Conservation (phyloP, 2,329 filamentous ascomycete species). For the Grosmannia serpens region DNA sequence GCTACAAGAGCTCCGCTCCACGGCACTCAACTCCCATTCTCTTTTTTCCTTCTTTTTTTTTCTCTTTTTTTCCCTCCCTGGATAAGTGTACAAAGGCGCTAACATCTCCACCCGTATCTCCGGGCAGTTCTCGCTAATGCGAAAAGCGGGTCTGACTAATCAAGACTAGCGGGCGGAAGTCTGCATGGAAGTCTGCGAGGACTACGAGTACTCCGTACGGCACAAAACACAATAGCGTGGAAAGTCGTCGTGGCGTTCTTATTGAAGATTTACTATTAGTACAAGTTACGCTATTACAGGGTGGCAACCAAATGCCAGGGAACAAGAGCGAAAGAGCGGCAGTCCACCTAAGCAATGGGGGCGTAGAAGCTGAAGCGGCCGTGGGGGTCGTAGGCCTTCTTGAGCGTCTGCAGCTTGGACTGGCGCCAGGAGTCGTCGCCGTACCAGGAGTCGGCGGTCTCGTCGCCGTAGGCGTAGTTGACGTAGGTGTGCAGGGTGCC, state of each 20-base stretch:
- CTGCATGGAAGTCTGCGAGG: too few relatives aligned
- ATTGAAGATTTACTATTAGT: too few relatives aligned
- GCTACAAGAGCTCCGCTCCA: too few relatives aligned
- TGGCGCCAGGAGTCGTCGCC: slow-evolving; percentile 37
- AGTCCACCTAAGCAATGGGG: slow-evolving; percentile 18
- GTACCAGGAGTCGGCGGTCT: slow-evolving; percentile 30
- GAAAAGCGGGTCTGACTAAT: too few relatives aligned
- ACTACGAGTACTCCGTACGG: too few relatives aligned
- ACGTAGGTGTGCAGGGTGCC: slow-evolving; percentile 28
- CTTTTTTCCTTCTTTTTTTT: neutral
- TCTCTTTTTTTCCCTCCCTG: neutral
- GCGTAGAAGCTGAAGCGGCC: slow-evolving; percentile 32
- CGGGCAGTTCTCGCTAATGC: too few relatives aligned
- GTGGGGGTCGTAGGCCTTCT: slow-evolving; percentile 36
- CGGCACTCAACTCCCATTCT: neutral
- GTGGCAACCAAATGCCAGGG: too few relatives aligned
- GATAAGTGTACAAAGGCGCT: neutral
- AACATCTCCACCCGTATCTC: too few relatives aligned
- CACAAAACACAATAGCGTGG: too few relatives aligned
- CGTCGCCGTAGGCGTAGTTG: slow-evolving; percentile 40
- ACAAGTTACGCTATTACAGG: too few relatives aligned
- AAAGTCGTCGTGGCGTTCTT: too few relatives aligned
- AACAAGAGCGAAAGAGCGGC: neutral
- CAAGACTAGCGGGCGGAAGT: too few relatives aligned
- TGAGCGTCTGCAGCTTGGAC: slow-evolving; percentile 30